Percentiles rank a stretch among this genome's conserved stretches.
Evolutionary conservation across 2,329 filamentous ascomycete species (phyloP).

Genomic region (Celoporthe dispersa): DNA sequence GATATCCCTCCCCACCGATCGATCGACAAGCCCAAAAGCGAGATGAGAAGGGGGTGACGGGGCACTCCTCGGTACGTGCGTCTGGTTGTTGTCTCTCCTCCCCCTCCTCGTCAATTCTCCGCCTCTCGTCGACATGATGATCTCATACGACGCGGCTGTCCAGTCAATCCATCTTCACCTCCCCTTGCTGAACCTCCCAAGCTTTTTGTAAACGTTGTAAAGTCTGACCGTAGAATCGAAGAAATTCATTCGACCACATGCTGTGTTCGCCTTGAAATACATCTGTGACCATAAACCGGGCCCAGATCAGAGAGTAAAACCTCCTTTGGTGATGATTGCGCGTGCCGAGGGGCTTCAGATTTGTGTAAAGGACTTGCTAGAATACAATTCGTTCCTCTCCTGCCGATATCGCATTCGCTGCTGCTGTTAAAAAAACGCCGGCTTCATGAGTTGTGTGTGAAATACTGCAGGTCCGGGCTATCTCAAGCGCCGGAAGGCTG

Average conservation of each 20-base stretch:
- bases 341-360: slow-evolving; percentile 16
- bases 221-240: slow-evolving; percentile 29
- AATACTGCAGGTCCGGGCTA: slow-evolving; percentile 19
- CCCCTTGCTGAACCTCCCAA: background rate
- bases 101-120: background rate
- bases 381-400: slow-evolving; percentile 29
- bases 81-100: background rate
- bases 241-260: slow-evolving; percentile 15
- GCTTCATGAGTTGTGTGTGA: slow-evolving; percentile 33
- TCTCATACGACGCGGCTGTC: background rate
- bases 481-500: slow-evolving; percentile 30
- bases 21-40: slow-evolving; percentile 14
- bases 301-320: slow-evolving; percentile 17
- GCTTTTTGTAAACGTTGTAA: slow-evolving; percentile 16
- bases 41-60: slow-evolving; percentile 1
- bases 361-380: slow-evolving; percentile 24
- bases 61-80: background rate
- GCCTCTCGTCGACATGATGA: slow-evolving; percentile 1
- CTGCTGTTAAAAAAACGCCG: slow-evolving; percentile 37
- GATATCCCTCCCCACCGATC: background rate
- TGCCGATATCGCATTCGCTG: slow-evolving; percentile 31
- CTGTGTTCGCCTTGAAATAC: slow-evolving; percentile 7
- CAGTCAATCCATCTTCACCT: background rate
- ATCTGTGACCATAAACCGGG: slow-evolving; percentile 22
- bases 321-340: slow-evolving; percentile 11